A percentile compares a stretch with the other conserved stretches of the same genome.
Evolutionary conservation across 2,329 filamentous ascomycete genomes (phyloP).

Genomic region (Fusarium humuli): DNA sequence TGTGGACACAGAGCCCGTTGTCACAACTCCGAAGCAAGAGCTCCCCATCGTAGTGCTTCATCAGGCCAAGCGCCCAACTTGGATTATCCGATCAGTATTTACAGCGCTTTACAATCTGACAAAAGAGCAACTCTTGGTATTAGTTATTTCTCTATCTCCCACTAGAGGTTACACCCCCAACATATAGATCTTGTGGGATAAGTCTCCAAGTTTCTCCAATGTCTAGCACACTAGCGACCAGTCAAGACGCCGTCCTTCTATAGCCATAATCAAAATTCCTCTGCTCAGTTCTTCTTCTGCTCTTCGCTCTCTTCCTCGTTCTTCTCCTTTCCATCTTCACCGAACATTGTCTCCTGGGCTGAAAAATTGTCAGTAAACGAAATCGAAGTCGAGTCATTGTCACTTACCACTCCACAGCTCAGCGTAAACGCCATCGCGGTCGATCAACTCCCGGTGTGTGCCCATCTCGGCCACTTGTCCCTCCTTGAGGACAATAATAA

Average conservation of each 20-base stretch:
- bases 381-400: background rate
- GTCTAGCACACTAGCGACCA: slow-evolving; percentile 13
- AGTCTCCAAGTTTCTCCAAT: slow-evolving; percentile 15
- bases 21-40: background rate
- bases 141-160: background rate
- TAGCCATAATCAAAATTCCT: background rate
- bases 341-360: slow-evolving; percentile 73
- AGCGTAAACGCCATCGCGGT: slow-evolving; percentile 82
- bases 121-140: too few relatives aligned
- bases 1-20: background rate
- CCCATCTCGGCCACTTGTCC: slow-evolving; percentile 90
- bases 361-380: slow-evolving; percentile 15
- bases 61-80: background rate
- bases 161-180: background rate
- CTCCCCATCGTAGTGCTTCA: background rate
- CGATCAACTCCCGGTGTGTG: slow-evolving; percentile 86
- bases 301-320: slow-evolving; percentile 42
- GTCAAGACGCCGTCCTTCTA: slow-evolving; percentile 11
- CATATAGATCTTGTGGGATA: background rate
- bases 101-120: background rate
- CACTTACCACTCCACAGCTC: slow-evolving; percentile 88
- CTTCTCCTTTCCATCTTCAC: slow-evolving; percentile 57
- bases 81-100: background rate
- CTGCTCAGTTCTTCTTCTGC: slow-evolving; percentile 20
- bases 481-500: slow-evolving; percentile 90